Conservation (phyloP, 768 basidiomycete genomes). For the Russula ochroleuca region DNA sequence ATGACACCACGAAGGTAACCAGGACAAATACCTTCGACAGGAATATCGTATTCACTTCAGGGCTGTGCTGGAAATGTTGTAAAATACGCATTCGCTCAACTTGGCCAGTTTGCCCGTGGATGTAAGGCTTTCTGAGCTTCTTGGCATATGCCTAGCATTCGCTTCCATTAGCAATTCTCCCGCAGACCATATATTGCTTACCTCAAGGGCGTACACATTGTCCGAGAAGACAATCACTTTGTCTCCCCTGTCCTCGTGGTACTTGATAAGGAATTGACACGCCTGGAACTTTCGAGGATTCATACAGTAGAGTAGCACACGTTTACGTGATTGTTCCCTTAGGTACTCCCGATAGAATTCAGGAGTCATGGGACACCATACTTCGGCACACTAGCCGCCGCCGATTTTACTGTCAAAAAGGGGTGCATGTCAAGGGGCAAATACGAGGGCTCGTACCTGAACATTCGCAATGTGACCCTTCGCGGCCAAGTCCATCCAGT, state of each 20-base stretch:
- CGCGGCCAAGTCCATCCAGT: slow-evolving; percentile 99
- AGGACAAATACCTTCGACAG: slow-evolving; percentile 68
- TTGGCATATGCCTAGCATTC: slow-evolving; percentile 77
- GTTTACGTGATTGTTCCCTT: slow-evolving; percentile 84
- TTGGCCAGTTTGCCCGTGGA: slow-evolving; percentile 93
- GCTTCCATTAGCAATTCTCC: background rate
- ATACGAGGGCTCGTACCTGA: slow-evolving; percentile 57
- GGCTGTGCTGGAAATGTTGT: slow-evolving; percentile 92
- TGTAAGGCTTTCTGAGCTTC: slow-evolving; percentile 89
- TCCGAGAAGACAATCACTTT: slow-evolving; percentile 99
- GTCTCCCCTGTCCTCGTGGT: slow-evolving; percentile 95
- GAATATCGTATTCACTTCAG: slow-evolving; percentile 96
- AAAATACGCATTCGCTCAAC: slow-evolving; percentile 94
- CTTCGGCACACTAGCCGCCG: slow-evolving; percentile 82
- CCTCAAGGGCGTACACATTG: slow-evolving; percentile 96
- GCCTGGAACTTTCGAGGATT: slow-evolving; percentile 99
- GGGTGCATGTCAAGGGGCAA: slow-evolving; percentile 9
- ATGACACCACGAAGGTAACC: slow-evolving; percentile 20
- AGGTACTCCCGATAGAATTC: slow-evolving; percentile 99
- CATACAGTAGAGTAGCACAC: slow-evolving; percentile 98
- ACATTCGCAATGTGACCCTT: slow-evolving; percentile 99
- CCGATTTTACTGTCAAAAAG: slow-evolving; percentile 11
- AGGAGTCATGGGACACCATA: slow-evolving; percentile 99
- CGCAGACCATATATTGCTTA: slow-evolving; percentile 35
- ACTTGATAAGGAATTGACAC: slow-evolving; percentile 97